These are phyloP conservation scores for Cytospora piceicola DNA, from an alignment of 2,329 filamentous ascomycete genomes.

Conservation along the genomic window DNA sequence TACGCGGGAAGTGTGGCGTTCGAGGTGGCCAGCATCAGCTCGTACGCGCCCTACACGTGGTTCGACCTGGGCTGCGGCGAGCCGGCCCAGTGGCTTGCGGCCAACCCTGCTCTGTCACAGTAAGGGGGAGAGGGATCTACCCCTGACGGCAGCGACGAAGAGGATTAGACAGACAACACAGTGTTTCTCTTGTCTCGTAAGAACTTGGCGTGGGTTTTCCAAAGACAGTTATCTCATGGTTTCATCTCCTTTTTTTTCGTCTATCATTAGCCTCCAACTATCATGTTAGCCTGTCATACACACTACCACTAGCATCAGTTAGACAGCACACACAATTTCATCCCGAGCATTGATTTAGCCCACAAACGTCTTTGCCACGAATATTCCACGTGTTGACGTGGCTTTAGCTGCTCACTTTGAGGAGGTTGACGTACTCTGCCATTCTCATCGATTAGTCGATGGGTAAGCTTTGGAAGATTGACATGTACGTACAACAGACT, in stretches of 20 bases:
- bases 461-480: neutral
- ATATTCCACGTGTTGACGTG: neutral
- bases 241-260: neutral
- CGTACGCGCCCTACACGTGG: constrained; percentile 39
- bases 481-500: neutral
- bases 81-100: constrained; percentile 32
- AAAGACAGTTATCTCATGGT: neutral
- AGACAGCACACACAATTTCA: neutral
- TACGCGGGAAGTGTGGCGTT: constrained; percentile 41
- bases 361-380: neutral
- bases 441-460: neutral
- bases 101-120: too few species aligned
- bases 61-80: constrained; percentile 44
- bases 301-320: constrained; percentile 1
- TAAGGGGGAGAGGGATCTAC: neutral
- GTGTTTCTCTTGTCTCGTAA: constrained; percentile 3
- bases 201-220: neutral
- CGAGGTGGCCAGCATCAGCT: constrained; percentile 38
- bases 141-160: too few species aligned
- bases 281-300: constrained; percentile 3
- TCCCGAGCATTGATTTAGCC: neutral
- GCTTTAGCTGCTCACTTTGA: neutral
- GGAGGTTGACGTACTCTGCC: neutral
- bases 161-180: too few species aligned
- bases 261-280: constrained; percentile 2